Percentiles rank a stretch among this genome's conserved stretches.
These are phyloP conservation scores for Colletotrichum simmondsii DNA, from an alignment of 2,329 filamentous ascomycete species.

Conservation along the genomic window DNA sequence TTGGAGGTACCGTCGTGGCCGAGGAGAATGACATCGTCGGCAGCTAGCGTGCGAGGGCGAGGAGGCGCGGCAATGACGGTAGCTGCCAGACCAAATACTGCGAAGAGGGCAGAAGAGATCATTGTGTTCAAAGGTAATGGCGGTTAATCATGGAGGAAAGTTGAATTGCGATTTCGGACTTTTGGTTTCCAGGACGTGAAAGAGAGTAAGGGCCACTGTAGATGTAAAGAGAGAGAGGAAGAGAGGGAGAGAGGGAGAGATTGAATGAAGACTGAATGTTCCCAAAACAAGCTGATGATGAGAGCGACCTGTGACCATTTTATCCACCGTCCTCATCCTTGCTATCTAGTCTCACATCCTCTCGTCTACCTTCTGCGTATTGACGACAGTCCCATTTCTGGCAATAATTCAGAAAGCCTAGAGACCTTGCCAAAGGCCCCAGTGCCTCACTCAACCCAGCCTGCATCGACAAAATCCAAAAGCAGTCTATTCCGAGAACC, in stretches of 20 bases:
- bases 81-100: slow-evolving; percentile 4
- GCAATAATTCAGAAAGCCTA: not conserved
- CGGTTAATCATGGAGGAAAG: not conserved
- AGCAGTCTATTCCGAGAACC: not conserved
- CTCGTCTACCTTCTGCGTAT: not conserved
- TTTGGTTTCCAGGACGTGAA: not conserved
- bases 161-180: too few species aligned
- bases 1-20: slow-evolving; percentile 37
- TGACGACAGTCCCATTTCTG: not conserved
- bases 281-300: not conserved
- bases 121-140: not conserved
- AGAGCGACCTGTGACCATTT: not conserved
- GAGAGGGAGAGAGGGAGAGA: not conserved
- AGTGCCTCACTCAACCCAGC: not conserved
- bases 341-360: not conserved
- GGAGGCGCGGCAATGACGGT: not conserved
- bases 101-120: not conserved
- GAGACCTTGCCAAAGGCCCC: not conserved
- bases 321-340: not conserved
- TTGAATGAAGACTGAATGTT: not conserved
- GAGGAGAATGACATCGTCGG: slow-evolving; percentile 40
- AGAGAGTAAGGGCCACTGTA: not conserved
- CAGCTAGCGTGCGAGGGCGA: slow-evolving; percentile 11
- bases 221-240: too few species aligned
- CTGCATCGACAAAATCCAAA: not conserved